Conservation (phyloP, 306 rosid species). For the Trichosanthes truncata region DNA sequence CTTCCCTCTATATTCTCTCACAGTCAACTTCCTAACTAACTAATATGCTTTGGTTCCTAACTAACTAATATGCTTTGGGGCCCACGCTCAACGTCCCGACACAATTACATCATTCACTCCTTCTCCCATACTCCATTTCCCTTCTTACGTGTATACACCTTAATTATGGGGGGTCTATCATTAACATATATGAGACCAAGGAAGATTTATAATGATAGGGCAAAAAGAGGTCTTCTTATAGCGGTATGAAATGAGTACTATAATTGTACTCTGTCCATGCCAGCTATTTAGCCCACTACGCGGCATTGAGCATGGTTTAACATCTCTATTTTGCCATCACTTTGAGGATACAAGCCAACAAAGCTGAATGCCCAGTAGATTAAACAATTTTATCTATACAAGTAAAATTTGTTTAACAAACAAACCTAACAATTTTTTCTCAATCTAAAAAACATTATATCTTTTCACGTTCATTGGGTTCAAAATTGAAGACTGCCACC, state of each 20-base stretch:
- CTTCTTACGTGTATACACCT: too few species aligned
- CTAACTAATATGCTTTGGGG: not conserved
- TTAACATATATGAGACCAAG: not conserved
- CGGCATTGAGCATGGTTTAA: not conserved
- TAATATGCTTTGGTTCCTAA: not conserved
- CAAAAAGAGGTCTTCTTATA: not conserved
- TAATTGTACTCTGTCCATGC: not conserved
- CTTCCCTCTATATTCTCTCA: not conserved
- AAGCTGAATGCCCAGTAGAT: not conserved
- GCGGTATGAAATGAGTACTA: not conserved
- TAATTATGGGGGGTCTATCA: not conserved
- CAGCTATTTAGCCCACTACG: not conserved
- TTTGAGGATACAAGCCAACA: not conserved
- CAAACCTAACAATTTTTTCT: not conserved
- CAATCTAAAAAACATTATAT: not conserved
- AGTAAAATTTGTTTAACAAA: not conserved
- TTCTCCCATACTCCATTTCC: too few species aligned
- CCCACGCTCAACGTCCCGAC: not conserved
- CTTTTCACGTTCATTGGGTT: not conserved
- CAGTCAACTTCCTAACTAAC: not conserved
- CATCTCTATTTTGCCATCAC: not conserved
- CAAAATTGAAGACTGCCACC: not conserved
- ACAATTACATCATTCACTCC: too few species aligned
- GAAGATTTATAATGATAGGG: not conserved
- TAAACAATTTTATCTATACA: not conserved